These are phyloP conservation scores for Colletotrichum sp. DNA, from an alignment of 2,329 filamentous ascomycete species.

Conservation along the genomic window DNA sequence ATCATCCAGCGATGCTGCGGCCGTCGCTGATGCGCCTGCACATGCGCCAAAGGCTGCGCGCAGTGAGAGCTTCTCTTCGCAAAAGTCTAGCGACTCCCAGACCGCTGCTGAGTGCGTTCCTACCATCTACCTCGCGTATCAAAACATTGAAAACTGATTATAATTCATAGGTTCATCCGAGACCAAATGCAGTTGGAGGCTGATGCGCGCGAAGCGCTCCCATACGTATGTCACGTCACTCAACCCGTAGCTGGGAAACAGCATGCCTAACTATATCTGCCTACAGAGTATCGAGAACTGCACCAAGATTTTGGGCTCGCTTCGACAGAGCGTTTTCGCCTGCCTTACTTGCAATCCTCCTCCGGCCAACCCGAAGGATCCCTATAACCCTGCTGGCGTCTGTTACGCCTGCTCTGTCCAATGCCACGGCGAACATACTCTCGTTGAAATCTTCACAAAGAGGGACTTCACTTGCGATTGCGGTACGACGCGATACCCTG, in stretches of 20 bases:
- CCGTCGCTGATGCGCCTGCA: slow-evolving; percentile 16
- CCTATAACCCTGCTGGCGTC: slow-evolving; percentile 78
- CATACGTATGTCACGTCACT: slow-evolving; percentile 71
- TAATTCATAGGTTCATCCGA: slow-evolving; percentile 74
- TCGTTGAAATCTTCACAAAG: slow-evolving; percentile 96
- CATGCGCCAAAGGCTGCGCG: slow-evolving; percentile 38
- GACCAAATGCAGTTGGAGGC: slow-evolving; percentile 90
- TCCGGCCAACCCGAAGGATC: slow-evolving; percentile 64
- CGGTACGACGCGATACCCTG: slow-evolving; percentile 80
- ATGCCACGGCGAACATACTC: slow-evolving; percentile 92
- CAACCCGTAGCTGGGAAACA: background rate
- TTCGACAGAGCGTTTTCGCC: slow-evolving; percentile 89
- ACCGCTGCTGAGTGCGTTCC: slow-evolving; percentile 71
- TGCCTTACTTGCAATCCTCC: slow-evolving; percentile 93
- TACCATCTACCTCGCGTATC: background rate
- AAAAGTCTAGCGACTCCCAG: slow-evolving; percentile 67
- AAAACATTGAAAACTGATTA: background rate
- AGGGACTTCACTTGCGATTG: slow-evolving; percentile 97
- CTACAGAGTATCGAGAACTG: slow-evolving; percentile 88
- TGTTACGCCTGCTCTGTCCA: slow-evolving; percentile 98
- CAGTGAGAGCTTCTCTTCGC: slow-evolving; percentile 65
- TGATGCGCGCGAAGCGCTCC: slow-evolving; percentile 92
- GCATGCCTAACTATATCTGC: background rate
- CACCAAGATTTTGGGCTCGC: slow-evolving; percentile 85
- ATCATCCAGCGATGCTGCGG: slow-evolving; percentile 25